Percentiles rank a stretch among this genome's conserved stretches.
These are phyloP conservation scores for Hanseniaspora hatyaiensis DNA, from an alignment of 805 yeast genomes.

Conservation along the genomic window DNA sequence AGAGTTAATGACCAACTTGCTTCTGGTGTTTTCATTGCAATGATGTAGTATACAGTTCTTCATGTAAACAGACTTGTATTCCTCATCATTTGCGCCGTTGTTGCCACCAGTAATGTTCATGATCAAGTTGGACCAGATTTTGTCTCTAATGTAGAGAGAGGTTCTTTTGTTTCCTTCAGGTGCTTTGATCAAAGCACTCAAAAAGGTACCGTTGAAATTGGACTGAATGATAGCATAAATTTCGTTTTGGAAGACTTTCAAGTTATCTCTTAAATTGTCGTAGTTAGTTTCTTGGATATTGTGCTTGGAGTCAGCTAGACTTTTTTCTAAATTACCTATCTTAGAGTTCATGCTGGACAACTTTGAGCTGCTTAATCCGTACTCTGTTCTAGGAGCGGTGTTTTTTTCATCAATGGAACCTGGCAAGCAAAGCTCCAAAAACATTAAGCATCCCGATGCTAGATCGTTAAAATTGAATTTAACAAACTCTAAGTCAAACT, in stretches of 20 bases:
- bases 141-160: slow-evolving; percentile 12
- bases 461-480: slow-evolving; percentile 12
- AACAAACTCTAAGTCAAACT: slow-evolving; percentile 14
- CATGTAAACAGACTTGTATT: slow-evolving; percentile 14
- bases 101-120: slow-evolving; percentile 13
- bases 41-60: slow-evolving; percentile 14
- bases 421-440: slow-evolving; percentile 14
- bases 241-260: slow-evolving; percentile 12
- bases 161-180: slow-evolving; percentile 16
- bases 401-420: slow-evolving; percentile 14
- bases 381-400: neutral
- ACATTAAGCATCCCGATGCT: slow-evolving; percentile 15
- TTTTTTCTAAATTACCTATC: neutral
- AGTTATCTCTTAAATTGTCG: slow-evolving; percentile 12
- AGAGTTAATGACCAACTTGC: slow-evolving; percentile 14
- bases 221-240: slow-evolving; percentile 8
- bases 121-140: slow-evolving; percentile 14
- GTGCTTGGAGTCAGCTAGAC: neutral
- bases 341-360: neutral
- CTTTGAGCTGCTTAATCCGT: neutral
- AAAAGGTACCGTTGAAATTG: slow-evolving; percentile 15
- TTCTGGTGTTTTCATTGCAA: slow-evolving; percentile 14
- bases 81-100: neutral
- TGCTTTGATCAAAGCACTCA: slow-evolving; percentile 13
- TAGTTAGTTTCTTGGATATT: slow-evolving; percentile 7